Evolutionary conservation across 148 eudicot genomes (phyloP), one percentile per base, ranked within the genome.

Genomic region (Persicaria tinctoria): DNA sequence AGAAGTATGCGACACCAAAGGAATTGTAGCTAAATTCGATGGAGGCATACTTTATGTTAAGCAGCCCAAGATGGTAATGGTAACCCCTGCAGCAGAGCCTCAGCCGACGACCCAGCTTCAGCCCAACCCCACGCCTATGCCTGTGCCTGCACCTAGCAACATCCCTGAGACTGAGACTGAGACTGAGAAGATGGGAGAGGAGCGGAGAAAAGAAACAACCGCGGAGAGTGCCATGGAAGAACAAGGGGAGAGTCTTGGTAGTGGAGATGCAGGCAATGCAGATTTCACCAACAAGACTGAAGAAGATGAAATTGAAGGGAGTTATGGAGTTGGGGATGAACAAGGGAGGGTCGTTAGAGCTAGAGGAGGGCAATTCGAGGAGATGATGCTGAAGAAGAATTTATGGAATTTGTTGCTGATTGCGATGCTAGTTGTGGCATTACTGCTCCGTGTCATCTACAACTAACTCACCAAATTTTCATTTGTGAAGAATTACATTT

Each of bases 21-120:
- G 79, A 50, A 89, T 91, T 78, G 78, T 82, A 5, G 93, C 89
- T 8, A 89, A 84, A 76, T 86, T 86, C 62, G 91, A 89, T 57
- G 81, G 73, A 6, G 84, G 83, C 20, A 79, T 83, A 18, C 78
- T 91, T 14, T 78, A 74, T 59, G 76, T 91, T 49, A 75, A 76
- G 46, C 91, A 81, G 74, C 93, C 96, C 13, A 91, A 89, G 72
- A 8, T 83, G 20, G 83, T 78, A n/a, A 77, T 79, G 20, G 83
- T 78, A n/a, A 77, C 79, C 74, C 83, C 86, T 72, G 80, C 70
- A 63, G 76, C n/a, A 16, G 23, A 80, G 38, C 73, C 73, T 32
- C 41, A 49, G 64, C 20, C 20, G 6, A 13, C 4, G 4, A 56
- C 17, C n/a, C 62, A 80, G 38, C 73, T 68, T 32, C 41, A 49